Percentiles rank a stretch among this genome's conserved stretches.
Evolutionary conservation across 2,329 filamentous ascomycete genomes (phyloP).

Genomic region (Aureobasidium pullulans): DNA sequence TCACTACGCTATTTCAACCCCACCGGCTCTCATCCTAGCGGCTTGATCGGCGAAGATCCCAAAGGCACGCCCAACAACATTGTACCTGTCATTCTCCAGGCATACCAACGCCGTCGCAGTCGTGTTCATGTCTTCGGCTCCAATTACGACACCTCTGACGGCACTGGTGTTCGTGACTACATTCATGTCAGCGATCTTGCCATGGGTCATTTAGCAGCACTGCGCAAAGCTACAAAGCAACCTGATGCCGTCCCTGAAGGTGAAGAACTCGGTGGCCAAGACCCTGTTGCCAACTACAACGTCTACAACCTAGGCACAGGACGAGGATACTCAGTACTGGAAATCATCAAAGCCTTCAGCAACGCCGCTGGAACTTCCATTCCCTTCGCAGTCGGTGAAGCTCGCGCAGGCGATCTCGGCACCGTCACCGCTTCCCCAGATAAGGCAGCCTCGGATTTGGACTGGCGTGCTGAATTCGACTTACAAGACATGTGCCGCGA

Average conservation of each 20-base stretch:
- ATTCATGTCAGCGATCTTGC: conserved; percentile 62
- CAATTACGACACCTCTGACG: conserved; percentile 59
- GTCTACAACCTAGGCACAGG: conserved; percentile 37
- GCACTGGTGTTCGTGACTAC: conserved; percentile 60
- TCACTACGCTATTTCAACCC: conserved; percentile 63
- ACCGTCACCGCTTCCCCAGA: conserved; percentile 34
- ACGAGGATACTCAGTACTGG: conserved; percentile 35
- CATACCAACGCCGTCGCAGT: conserved; percentile 24
- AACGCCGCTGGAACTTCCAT: conserved; percentile 29
- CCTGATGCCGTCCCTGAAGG: background rate
- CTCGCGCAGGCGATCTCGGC: conserved; percentile 35
- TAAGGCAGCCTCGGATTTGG: conserved; percentile 32
- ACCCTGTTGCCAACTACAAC: conserved; percentile 13
- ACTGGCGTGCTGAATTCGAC: conserved; percentile 31
- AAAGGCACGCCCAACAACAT: conserved; percentile 55
- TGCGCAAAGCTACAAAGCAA: conserved; percentile 32
- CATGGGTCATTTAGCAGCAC: conserved; percentile 55
- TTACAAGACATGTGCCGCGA: conserved; percentile 18
- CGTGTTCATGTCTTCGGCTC: conserved; percentile 57
- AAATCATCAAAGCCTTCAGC: conserved; percentile 34
- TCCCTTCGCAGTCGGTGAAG: conserved; percentile 30
- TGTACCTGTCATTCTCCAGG: conserved; percentile 48
- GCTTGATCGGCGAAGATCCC: conserved; percentile 57
- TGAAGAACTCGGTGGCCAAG: background rate
- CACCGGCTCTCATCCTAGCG: conserved; percentile 58